Evolutionary conservation across 352 stramenopile species (phyloP).

Genomic region (Pythium biforme): DNA sequence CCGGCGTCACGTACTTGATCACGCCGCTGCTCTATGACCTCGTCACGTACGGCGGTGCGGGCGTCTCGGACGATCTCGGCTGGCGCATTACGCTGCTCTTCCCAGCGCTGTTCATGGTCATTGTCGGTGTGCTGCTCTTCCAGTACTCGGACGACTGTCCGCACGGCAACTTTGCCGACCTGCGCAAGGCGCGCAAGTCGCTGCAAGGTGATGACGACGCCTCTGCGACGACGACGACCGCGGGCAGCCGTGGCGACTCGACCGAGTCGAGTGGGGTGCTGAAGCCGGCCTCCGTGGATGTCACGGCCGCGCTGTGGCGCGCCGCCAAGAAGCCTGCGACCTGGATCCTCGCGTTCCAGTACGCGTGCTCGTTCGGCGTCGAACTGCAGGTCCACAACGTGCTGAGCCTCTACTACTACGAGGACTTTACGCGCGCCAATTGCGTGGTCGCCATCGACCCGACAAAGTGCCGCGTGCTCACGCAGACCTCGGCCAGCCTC

Average conservation of each 20-base stretch:
- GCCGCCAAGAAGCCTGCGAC: constrained; percentile 59
- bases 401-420: constrained; percentile 88
- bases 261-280: constrained; percentile 13
- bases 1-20: constrained; percentile 85
- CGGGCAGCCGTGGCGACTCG: constrained; percentile 16
- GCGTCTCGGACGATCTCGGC: constrained; percentile 65
- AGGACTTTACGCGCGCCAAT: constrained; percentile 73
- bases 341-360: constrained; percentile 92
- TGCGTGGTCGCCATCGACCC: constrained; percentile 34
- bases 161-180: constrained; percentile 90
- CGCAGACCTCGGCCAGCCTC: constrained; percentile 50
- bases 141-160: constrained; percentile 90
- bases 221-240: neutral
- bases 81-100: constrained; percentile 91
- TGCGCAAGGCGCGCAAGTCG: constrained; percentile 33
- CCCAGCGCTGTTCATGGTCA: constrained; percentile 84
- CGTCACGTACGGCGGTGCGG: constrained; percentile 51
- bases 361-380: constrained; percentile 93
- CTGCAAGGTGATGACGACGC: neutral
- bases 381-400: constrained; percentile 95
- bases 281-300: constrained; percentile 8
- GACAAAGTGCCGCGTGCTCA: constrained; percentile 31
- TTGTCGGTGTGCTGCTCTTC: constrained; percentile 62
- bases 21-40: constrained; percentile 88
- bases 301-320: constrained; percentile 30